These are phyloP conservation scores for Hermanozyma aechmeae DNA, from an alignment of 805 yeast genomes.

Conservation along the genomic window DNA sequence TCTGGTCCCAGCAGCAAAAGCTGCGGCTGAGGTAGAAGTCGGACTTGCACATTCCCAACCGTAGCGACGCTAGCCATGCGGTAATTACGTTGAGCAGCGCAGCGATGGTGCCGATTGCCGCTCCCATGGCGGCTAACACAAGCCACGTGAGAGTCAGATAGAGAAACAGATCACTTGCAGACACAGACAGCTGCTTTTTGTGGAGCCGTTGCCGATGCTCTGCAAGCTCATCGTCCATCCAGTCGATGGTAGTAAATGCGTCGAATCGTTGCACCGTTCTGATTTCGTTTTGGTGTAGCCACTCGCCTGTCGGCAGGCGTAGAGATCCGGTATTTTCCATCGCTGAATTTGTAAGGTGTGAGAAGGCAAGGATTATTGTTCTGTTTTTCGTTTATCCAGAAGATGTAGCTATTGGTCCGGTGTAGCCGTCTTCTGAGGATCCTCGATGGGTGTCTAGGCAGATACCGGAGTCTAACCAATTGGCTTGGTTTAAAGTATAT, in stretches of 20 bases:
- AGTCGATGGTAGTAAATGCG: constrained; percentile 59
- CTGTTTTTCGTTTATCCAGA: too few relatives aligned
- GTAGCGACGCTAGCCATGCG: constrained; percentile 73
- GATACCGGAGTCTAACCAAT: too few relatives aligned
- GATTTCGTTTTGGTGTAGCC: constrained; percentile 28
- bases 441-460: too few relatives aligned
- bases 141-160: constrained; percentile 55
- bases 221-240: constrained; percentile 53
- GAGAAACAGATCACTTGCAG: constrained; percentile 16
- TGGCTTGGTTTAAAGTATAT: too few relatives aligned
- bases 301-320: constrained; percentile 31
- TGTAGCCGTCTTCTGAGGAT: too few relatives aligned
- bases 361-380: too few relatives aligned
- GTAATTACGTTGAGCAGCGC: constrained; percentile 75
- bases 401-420: too few relatives aligned
- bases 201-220: constrained; percentile 31
- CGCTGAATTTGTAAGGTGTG: too few relatives aligned
- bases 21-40: constrained; percentile 62
- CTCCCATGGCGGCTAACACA: constrained; percentile 67
- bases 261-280: constrained; percentile 42
- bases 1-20: constrained; percentile 76
- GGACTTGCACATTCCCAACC: constrained; percentile 67
- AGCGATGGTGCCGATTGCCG: constrained; percentile 73
- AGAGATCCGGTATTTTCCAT: too few relatives aligned
- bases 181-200: constrained; percentile 9